These are phyloP conservation scores for Scheffersomyces stambukii DNA, from an alignment of 1,139 yeast species.

Conservation along the genomic window DNA sequence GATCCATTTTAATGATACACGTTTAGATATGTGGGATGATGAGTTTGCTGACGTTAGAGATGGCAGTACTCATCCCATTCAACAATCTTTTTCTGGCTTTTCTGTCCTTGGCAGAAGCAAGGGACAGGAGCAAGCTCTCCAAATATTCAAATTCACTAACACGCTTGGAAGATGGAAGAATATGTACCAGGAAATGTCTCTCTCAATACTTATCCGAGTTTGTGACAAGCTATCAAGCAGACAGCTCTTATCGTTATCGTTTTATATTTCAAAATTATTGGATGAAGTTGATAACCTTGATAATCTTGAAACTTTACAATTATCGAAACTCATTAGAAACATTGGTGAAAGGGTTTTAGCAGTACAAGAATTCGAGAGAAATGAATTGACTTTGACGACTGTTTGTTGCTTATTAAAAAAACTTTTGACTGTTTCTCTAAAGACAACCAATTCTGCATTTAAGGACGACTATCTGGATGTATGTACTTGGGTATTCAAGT, in stretches of 20 bases:
- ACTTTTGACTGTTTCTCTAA: no score
- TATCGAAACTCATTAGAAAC: conserved; percentile 18
- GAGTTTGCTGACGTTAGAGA: conserved; percentile 11
- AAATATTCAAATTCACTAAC: background rate
- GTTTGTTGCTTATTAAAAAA: conserved; percentile 24
- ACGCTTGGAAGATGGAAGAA: conserved; percentile 1
- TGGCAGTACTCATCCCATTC: conserved; percentile 7
- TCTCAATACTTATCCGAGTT: no score
- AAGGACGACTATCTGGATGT: conserved; percentile 33
- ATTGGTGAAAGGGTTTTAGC: conserved; percentile 30
- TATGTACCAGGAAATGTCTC: no score
- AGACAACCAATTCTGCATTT: no score
- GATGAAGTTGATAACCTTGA: background rate
- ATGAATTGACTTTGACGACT: conserved; percentile 26
- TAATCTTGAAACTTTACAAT: conserved; percentile 2
- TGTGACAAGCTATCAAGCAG: no score
- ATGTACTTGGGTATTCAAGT: conserved; percentile 26
- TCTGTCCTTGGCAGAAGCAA: no score
- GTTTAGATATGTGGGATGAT: conserved; percentile 3
- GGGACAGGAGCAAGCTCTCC: no score
- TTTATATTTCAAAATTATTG: conserved; percentile 4
- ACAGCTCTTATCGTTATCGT: conserved; percentile 6
- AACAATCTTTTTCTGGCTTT: no score
- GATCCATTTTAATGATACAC: conserved; percentile 6
- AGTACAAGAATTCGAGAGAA: conserved; percentile 26